Evolutionary conservation across 495 filamentous ascomycete species (phyloP).

Genomic region (Podospora bellae-mahoneyi): DNA sequence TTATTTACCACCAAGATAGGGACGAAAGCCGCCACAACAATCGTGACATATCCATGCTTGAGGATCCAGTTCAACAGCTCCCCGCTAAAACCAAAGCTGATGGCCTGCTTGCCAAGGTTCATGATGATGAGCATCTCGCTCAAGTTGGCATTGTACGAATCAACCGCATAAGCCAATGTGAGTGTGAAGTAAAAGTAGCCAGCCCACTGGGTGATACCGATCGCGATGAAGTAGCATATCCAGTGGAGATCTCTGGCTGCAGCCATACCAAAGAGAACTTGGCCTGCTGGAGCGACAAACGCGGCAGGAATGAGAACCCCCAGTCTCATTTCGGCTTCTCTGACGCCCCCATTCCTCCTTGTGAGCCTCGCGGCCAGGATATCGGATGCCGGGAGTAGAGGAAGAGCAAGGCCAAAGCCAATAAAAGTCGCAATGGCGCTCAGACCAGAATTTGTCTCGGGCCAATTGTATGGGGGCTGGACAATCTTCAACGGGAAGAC

Average conservation of each 20-base stretch:
- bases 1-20: constrained; percentile 35
- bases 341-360: constrained; percentile 56
- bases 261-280: constrained; percentile 59
- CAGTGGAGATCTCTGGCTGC: constrained; percentile 57
- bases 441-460: constrained; percentile 53
- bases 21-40: constrained; percentile 35
- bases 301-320: constrained; percentile 60
- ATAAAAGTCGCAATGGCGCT: constrained; percentile 53
- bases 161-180: constrained; percentile 50
- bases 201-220: constrained; percentile 51
- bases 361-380: constrained; percentile 58
- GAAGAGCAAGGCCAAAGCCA: constrained; percentile 52
- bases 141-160: constrained; percentile 60
- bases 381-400: constrained; percentile 51
- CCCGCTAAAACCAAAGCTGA: constrained; percentile 40
- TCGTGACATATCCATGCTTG: constrained; percentile 31
- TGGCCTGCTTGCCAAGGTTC: constrained; percentile 60
- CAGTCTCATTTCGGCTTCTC: constrained; percentile 69
- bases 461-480: constrained; percentile 40
- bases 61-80: constrained; percentile 39
- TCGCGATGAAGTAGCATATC: constrained; percentile 55
- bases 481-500: constrained; percentile 64
- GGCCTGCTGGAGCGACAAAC: constrained; percentile 55
- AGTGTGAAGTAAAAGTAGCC: constrained; percentile 40
- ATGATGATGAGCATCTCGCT: constrained; percentile 59